Conservation (phyloP, 768 basidiomycete genomes). For the Tephrocybe sp. region DNA sequence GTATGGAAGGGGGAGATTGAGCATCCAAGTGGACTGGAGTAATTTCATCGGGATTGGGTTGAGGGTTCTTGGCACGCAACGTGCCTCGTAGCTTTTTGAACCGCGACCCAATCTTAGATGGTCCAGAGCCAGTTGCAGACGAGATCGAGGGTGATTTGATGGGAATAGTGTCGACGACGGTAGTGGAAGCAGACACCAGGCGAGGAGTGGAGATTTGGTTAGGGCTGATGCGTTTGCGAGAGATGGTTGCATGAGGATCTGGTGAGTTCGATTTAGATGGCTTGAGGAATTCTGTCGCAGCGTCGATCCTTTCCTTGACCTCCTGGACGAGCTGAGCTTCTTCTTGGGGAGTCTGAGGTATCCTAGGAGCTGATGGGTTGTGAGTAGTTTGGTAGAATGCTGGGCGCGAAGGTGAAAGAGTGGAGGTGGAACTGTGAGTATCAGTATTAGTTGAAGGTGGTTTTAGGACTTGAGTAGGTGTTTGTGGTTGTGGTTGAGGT, state of each 20-base stretch:
- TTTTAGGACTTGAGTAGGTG: slow-evolving; percentile 1
- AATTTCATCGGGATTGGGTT: slow-evolving; percentile 46
- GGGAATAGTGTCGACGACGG: slow-evolving; percentile 60
- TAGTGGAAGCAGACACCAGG: slow-evolving; percentile 64
- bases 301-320: slow-evolving; percentile 66
- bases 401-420: slow-evolving; percentile 24
- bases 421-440: slow-evolving; percentile 24
- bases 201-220: slow-evolving; percentile 66
- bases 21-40: slow-evolving; percentile 41
- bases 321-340: slow-evolving; percentile 58
- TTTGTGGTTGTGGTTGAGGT: neutral
- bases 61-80: slow-evolving; percentile 49
- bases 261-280: slow-evolving; percentile 36
- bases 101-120: slow-evolving; percentile 66
- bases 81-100: slow-evolving; percentile 73
- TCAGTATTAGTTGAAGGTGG: slow-evolving; percentile 12
- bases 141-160: slow-evolving; percentile 46
- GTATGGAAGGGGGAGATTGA: slow-evolving; percentile 35
- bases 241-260: slow-evolving; percentile 31
- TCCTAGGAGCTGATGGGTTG: slow-evolving; percentile 42
- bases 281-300: slow-evolving; percentile 60
- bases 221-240: slow-evolving; percentile 58
- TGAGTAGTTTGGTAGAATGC: slow-evolving; percentile 36
- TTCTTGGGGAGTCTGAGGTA: slow-evolving; percentile 43
- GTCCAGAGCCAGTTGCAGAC: slow-evolving; percentile 39